A percentile compares a stretch with the other conserved stretches of the same genome.
These are phyloP conservation scores for Santalum album DNA, from an alignment of 164 flowering plant genomes.

Conservation along the genomic window DNA sequence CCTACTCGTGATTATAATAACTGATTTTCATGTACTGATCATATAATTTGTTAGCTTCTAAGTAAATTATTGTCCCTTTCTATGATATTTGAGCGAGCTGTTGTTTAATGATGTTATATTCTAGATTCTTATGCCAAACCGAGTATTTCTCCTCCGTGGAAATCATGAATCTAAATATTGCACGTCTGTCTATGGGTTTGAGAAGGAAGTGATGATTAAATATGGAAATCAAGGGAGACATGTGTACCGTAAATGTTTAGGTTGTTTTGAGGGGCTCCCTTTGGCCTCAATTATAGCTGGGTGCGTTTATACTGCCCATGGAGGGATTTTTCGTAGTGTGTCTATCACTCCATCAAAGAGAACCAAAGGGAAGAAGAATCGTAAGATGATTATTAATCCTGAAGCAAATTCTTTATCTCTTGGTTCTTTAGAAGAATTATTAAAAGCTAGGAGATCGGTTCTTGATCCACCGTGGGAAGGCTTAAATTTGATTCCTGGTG, in stretches of 20 bases:
- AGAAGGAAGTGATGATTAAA: constrained; percentile 79
- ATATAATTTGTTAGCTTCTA: too few species aligned
- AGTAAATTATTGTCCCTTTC: too few species aligned
- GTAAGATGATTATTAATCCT: constrained; percentile 27
- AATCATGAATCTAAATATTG: constrained; percentile 97
- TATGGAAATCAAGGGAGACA: constrained; percentile 81
- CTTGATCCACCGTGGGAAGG: constrained; percentile 99
- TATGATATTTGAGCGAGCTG: too few species aligned
- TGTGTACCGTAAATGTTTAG: constrained; percentile 84
- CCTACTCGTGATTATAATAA: too few species aligned
- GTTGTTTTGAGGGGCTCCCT: constrained; percentile 95
- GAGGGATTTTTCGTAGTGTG: constrained; percentile 83
- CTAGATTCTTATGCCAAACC: constrained; percentile 73
- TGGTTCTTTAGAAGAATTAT: constrained; percentile 83
- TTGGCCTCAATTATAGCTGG: constrained; percentile 82
- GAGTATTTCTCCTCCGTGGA: constrained; percentile 85
- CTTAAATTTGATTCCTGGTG: constrained; percentile 88
- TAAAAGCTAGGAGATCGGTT: constrained; percentile 80
- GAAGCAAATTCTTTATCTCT: constrained; percentile 35
- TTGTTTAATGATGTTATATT: too few species aligned
- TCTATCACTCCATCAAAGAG: constrained; percentile 41
- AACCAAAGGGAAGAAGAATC: constrained; percentile 69
- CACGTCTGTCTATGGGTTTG: constrained; percentile 97
- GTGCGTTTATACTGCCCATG: constrained; percentile 87
- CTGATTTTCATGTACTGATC: too few species aligned